phyloP scores from a whole-genome alignment of 345 rosid species.

The Gossypium herbaceum region DNA sequence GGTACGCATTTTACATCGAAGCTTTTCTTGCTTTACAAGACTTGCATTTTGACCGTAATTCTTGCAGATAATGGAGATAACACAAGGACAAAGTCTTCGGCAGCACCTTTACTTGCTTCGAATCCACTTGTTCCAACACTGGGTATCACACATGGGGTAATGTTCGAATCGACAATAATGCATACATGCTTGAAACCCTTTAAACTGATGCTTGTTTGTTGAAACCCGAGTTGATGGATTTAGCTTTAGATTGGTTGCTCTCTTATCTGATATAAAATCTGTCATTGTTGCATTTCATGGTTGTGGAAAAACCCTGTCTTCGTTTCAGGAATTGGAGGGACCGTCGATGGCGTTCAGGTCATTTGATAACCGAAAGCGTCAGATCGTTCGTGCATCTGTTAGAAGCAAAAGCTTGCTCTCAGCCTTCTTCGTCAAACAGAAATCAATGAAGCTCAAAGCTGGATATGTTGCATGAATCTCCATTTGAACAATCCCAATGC shows the following conservation, averaged over 20 bases:
- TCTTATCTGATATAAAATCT: not conserved
- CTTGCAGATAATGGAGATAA: conserved; percentile 61
- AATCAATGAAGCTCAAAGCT: conserved; percentile 60
- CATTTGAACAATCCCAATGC: not conserved
- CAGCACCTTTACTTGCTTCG: conserved; percentile 38
- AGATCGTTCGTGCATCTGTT: conserved; percentile 51
- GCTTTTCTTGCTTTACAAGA: conserved; percentile 7
- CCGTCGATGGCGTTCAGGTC: conserved; percentile 55
- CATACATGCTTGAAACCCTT: conserved; percentile 27
- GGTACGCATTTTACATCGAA: conserved; percentile 42
- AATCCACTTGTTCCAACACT: conserved; percentile 37
- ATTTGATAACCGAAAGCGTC: conserved; percentile 55
- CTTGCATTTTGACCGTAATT: conserved; percentile 21
- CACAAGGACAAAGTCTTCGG: conserved; percentile 32
- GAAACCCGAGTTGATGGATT: conserved; percentile 7
- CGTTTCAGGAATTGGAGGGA: conserved; percentile 62
- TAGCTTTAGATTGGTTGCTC: not conserved
- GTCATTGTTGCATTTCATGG: not conserved
- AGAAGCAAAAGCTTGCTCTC: conserved; percentile 80
- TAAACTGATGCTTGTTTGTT: conserved; percentile 22
- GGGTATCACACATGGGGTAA: conserved; percentile 65
- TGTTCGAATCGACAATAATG: conserved; percentile 25
- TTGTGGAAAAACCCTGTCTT: conserved; percentile 7
- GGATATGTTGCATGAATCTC: conserved; percentile 39
- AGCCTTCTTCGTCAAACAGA: conserved; percentile 79